phyloP scores from a whole-genome alignment of 2,329 filamentous ascomycete species.

The Dactylonectria estremocensis region DNA sequence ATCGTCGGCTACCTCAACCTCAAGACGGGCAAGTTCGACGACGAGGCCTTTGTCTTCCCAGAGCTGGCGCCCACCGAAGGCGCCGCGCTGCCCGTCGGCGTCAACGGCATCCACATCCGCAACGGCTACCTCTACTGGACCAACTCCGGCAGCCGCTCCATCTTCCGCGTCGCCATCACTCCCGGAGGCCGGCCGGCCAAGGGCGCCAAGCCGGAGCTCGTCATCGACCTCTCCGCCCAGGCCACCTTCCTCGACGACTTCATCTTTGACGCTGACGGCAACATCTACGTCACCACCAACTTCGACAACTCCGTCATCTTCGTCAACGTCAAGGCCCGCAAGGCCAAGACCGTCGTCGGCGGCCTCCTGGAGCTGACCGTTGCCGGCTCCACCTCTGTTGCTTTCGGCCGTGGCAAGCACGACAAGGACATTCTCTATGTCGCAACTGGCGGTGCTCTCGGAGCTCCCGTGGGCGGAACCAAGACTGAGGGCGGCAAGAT shows the following conservation, averaged over 20 bases:
- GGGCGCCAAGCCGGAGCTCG: conserved; percentile 38
- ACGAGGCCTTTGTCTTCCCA: conserved; percentile 28
- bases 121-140: conserved; percentile 35
- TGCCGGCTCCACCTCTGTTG: conserved; percentile 40
- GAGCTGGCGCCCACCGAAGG: conserved; percentile 24
- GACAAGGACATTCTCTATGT: conserved; percentile 37
- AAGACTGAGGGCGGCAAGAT: conserved; percentile 41
- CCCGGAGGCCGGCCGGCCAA: conserved; percentile 27
- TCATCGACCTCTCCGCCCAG: conserved; percentile 32
- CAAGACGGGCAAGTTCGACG: conserved; percentile 26
- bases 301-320: conserved; percentile 41
- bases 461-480: conserved; percentile 33
- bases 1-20: conserved; percentile 32
- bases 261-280: conserved; percentile 32
- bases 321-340: conserved; percentile 30
- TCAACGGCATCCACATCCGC: conserved; percentile 39
- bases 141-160: conserved; percentile 32
- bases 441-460: conserved; percentile 32
- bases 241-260: conserved; percentile 44
- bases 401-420: conserved; percentile 34
- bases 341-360: conserved; percentile 35
- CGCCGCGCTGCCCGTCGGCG: conserved; percentile 29
- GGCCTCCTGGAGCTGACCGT: conserved; percentile 34
- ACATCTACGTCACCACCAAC: conserved; percentile 43
- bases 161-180: conserved; percentile 38